Base-by-base conservation (phyloP, 1,284 basidiomycete species). In the Marasmius sp. region DNA sequence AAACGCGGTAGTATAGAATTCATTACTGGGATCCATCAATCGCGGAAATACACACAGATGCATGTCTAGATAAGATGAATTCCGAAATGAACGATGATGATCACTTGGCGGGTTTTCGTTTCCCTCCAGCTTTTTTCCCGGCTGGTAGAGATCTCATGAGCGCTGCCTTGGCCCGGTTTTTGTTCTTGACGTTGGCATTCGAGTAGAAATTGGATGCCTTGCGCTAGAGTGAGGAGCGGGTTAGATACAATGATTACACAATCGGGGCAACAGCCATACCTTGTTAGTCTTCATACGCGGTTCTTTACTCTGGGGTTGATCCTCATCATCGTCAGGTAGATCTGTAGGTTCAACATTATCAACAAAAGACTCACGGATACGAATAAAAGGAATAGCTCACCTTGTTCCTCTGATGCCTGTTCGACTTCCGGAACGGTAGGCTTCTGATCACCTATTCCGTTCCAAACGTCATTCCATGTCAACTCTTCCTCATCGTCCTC, bases 191-290 rank as follows among this genome's bases (percentile, higher is more conserved):
- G 70, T 95, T 95, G 1, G 91, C 85, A 53, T 73, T 82, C 7
- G 90, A 88, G 79, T 94, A 98, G 81, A 95, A 99, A 79, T 98
- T 98, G 62, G 85, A 84, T 16, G 93, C 87, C 77, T 94, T 96
- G 79, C 88, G 90, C 91, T 92, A 69, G 33, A 50, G 48, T 45
- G 11, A 53, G 6, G 47, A 48, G 60, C 59, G 54, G 58, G 59
- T 56, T 12, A 45, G 67, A 56, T 27, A 60, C 57, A 58, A 22
- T 53, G 20, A 20, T 36, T 34, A n/a, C 27, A 27, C 43, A 59
- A 20, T 41, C 54, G 36, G 47, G 18, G 61, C 64, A 36, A 58
- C 16, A 62, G 59, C 18, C 70, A 52, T 70, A 85, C 88, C 79
- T 97, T 97, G 80, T 89, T 93, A 1, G 95, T 97, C 67, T 86